These are phyloP conservation scores for Conringia planisiliqua DNA, from an alignment of 345 rosid genomes.

Conservation along the genomic window DNA sequence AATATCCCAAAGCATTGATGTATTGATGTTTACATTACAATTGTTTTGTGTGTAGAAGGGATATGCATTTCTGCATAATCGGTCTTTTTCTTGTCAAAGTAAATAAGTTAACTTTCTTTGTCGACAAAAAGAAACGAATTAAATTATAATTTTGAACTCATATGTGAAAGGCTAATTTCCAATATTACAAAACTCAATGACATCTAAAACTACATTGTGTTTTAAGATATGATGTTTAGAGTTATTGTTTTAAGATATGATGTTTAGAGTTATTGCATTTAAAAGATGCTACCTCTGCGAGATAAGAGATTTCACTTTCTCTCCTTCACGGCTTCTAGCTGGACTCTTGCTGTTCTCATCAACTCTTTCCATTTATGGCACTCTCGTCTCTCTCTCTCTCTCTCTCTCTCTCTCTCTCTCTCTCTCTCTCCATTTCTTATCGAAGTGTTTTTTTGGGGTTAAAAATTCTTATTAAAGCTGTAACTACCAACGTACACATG, in stretches of 20 bases:
- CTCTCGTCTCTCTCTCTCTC: neutral
- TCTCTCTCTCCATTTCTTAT: neutral
- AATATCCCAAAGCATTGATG: neutral
- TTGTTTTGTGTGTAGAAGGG: neutral
- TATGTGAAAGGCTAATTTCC: neutral
- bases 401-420: neutral
- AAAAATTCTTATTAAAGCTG: neutral
- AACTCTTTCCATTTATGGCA: neutral
- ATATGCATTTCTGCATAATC: neutral
- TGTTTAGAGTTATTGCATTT: conserved; percentile 10
- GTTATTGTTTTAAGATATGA: neutral
- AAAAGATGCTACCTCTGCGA: conserved; percentile 3
- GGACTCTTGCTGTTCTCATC: conserved; percentile 38
- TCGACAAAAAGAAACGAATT: neutral
- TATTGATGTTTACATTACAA: neutral
- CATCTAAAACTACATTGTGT: neutral
- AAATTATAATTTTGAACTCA: neutral
- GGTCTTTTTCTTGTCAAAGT: too few relatives aligned
- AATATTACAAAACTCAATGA: conserved; percentile 2
- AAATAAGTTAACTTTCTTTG: too few relatives aligned
- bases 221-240: neutral
- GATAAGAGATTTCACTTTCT: conserved; percentile 33
- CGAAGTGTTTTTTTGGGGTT: neutral
- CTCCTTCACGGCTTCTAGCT: conserved; percentile 32
- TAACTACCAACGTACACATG: conserved; percentile 1